A percentile compares a stretch with the other conserved stretches of the same genome.
These are phyloP conservation scores for Hymenoscyphus fraxineus DNA, from an alignment of 2,329 filamentous ascomycete species.

Conservation along the genomic window DNA sequence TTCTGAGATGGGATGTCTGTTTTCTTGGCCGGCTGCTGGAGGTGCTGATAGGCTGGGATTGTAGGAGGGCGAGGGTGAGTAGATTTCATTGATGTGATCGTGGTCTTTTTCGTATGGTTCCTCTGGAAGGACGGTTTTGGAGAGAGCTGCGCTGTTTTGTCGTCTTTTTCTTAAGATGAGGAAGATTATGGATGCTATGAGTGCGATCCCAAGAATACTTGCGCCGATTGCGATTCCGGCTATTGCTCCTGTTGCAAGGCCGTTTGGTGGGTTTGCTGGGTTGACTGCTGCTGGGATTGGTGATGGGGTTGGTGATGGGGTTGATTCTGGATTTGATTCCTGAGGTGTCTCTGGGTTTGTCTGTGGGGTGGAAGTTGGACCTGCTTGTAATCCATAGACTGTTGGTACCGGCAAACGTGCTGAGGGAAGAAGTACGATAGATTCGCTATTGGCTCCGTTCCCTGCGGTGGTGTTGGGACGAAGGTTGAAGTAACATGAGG, in stretches of 20 bases:
- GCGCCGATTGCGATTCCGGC: neutral
- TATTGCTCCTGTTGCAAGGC: neutral
- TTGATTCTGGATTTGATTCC: neutral
- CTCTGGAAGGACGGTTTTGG: neutral
- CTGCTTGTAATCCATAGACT: neutral
- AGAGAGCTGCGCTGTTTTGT: neutral
- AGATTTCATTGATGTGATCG: neutral
- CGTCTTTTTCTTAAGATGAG: neutral
- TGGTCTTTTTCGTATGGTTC: neutral
- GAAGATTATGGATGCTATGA: neutral
- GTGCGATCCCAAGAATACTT: neutral
- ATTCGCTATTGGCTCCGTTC: slow-evolving; percentile 15
- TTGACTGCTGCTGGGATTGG: neutral
- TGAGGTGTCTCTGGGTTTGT: neutral
- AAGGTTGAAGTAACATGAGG: slow-evolving; percentile 24
- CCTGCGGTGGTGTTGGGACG: slow-evolving; percentile 17
- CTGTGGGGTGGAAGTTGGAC: neutral
- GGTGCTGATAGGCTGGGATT: neutral
- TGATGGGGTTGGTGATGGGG: neutral
- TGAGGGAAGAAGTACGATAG: neutral
- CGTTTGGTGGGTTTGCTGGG: neutral
- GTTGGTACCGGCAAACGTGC: neutral
- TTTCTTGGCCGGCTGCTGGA: neutral
- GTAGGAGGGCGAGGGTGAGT: neutral
- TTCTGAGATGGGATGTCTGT: neutral